These are phyloP conservation scores for Aquanectria penicillioides DNA, from an alignment of 2,329 filamentous ascomycete species.

Conservation along the genomic window DNA sequence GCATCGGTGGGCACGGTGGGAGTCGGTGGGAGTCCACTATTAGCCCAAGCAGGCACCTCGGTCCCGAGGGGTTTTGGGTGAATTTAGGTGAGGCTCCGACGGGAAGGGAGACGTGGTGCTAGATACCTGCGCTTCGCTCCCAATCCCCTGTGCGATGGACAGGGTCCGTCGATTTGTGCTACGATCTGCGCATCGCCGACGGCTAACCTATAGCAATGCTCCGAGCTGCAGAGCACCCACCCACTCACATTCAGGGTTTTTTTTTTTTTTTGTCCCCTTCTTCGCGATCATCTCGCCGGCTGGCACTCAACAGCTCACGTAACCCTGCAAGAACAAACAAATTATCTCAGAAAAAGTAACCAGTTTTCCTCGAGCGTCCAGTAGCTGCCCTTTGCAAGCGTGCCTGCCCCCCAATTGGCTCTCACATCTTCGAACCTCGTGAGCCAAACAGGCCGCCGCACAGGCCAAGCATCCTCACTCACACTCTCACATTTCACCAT, in stretches of 20 bases:
- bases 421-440: neutral
- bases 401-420: constrained; percentile 4
- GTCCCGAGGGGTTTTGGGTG: no score
- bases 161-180: no score
- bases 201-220: neutral
- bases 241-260: constrained; percentile 18
- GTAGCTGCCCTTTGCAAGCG: neutral
- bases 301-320: constrained; percentile 13
- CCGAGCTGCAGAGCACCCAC: neutral
- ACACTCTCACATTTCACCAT: no score
- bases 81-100: no score
- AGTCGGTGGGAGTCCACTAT: no score
- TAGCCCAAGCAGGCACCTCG: no score
- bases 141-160: constrained; percentile 2
- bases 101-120: constrained; percentile 14
- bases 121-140: constrained; percentile 1
- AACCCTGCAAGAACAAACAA: constrained; percentile 6
- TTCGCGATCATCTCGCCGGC: constrained; percentile 11
- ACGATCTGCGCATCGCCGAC: neutral
- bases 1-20: constrained; percentile 4
- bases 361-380: neutral
- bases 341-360: neutral
- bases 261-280: constrained; percentile 15
- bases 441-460: neutral
- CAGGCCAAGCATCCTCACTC: neutral